Evolutionary conservation across 2,329 filamentous ascomycete species (phyloP).

Genomic region (Paracamarosporium sp.): DNA sequence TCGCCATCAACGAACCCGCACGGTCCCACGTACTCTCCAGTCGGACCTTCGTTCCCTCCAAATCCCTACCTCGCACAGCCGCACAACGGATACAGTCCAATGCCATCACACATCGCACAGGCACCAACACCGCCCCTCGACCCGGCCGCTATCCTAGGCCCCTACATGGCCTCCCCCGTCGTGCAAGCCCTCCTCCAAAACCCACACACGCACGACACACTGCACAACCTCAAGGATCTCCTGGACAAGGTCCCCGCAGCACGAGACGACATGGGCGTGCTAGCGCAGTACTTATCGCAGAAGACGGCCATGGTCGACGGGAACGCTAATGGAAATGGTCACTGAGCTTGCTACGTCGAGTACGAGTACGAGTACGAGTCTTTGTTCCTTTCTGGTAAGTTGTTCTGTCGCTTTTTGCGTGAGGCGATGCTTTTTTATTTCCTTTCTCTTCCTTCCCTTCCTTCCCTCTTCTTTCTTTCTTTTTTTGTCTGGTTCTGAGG

Average conservation of each 20-base stretch:
- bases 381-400: no score
- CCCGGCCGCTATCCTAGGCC: conserved; percentile 48
- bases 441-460: no score
- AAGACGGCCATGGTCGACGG: not conserved
- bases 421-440: no score
- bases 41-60: conserved; percentile 31
- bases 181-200: conserved; percentile 46
- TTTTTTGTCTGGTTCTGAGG: no score
- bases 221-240: conserved; percentile 75
- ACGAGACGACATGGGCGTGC: conserved; percentile 59
- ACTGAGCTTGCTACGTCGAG: not conserved
- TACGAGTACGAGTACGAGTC: no score
- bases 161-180: conserved; percentile 50
- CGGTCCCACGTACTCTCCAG: conserved; percentile 42
- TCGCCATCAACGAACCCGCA: conserved; percentile 40
- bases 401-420: no score
- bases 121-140: conserved; percentile 16
- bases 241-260: conserved; percentile 71
- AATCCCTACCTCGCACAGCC: conserved; percentile 18
- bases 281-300: conserved; percentile 29
- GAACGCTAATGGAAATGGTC: not conserved
- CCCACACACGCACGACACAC: conserved; percentile 60
- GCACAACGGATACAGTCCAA: conserved; percentile 9
- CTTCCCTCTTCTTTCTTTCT: not conserved
- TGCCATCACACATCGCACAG: conserved; percentile 13